Conservation (phyloP, 2,329 filamentous ascomycete species). For the Penicillium brasilianum region DNA sequence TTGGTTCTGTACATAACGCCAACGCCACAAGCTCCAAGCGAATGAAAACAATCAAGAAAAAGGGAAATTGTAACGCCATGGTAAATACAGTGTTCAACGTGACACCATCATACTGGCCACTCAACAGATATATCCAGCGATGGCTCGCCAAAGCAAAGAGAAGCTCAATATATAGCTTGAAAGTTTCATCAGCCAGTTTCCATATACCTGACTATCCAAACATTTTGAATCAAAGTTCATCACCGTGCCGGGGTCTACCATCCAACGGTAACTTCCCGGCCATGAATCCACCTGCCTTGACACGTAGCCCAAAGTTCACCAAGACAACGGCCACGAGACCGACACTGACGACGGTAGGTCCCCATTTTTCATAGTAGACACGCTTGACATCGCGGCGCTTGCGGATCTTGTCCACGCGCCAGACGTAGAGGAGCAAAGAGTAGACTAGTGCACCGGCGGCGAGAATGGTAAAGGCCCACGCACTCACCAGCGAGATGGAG, state of each 20-base stretch:
- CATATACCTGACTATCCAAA: no score
- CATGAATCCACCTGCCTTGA: slow-evolving; percentile 57
- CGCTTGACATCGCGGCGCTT: slow-evolving; percentile 76
- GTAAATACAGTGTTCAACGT: neutral
- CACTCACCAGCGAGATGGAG: slow-evolving; percentile 67
- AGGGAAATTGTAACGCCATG: slow-evolving; percentile 6
- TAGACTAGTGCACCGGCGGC: slow-evolving; percentile 81
- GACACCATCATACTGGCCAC: neutral
- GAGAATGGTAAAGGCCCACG: slow-evolving; percentile 80
- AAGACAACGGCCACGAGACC: slow-evolving; percentile 75
- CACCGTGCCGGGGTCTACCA: slow-evolving; percentile 20
- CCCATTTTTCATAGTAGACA: slow-evolving; percentile 84
- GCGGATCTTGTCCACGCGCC: slow-evolving; percentile 84
- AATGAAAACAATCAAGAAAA: neutral
- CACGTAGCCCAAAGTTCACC: slow-evolving; percentile 79
- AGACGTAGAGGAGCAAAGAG: slow-evolving; percentile 81
- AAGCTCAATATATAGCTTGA: neutral
- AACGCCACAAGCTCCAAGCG: slow-evolving; percentile 7
- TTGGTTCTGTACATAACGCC: neutral
- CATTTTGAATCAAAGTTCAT: slow-evolving; percentile 17
- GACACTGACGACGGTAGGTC: slow-evolving; percentile 76
- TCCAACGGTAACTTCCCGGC: slow-evolving; percentile 19
- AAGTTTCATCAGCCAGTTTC: no score
- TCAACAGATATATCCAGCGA: no score
- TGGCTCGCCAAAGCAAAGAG: neutral